Percentiles rank a stretch among this genome's conserved stretches.
These are phyloP conservation scores for Solanum bukasovii DNA, from an alignment of 257 asterid species.

Conservation along the genomic window DNA sequence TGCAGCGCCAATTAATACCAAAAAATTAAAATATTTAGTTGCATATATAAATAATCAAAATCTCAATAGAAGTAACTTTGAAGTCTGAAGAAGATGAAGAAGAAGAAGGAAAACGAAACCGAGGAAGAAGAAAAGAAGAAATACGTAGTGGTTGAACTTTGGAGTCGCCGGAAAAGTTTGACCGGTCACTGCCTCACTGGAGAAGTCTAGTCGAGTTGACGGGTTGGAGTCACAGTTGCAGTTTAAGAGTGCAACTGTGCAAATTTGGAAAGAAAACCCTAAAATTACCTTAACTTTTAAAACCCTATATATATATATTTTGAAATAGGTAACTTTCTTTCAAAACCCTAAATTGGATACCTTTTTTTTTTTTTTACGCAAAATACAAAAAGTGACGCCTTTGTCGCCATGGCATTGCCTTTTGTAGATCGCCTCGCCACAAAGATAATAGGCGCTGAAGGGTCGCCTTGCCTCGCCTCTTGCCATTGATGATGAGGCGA, in stretches of 20 bases:
- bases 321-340: neutral
- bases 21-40: too few species aligned
- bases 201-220: neutral
- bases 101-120: too few species aligned
- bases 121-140: neutral
- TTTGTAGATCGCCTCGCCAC: neutral
- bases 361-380: neutral
- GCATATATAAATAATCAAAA: too few species aligned
- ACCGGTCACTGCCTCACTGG: neutral
- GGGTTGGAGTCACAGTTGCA: neutral
- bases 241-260: neutral
- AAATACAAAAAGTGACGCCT: neutral
- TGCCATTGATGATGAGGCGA: neutral
- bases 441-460: neutral
- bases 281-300: neutral
- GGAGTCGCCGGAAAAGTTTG: neutral
- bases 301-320: neutral
- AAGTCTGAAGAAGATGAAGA: too few species aligned
- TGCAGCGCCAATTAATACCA: neutral
- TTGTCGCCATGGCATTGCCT: neutral
- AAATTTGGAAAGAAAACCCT: neutral
- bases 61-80: too few species aligned
- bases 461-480: neutral
- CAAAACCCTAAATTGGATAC: neutral
- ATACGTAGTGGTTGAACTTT: neutral